Percentiles rank a stretch among this genome's conserved stretches.
These are phyloP conservation scores for Ottelia alismoides DNA, from an alignment of 106 monocot genomes.

Conservation along the genomic window DNA sequence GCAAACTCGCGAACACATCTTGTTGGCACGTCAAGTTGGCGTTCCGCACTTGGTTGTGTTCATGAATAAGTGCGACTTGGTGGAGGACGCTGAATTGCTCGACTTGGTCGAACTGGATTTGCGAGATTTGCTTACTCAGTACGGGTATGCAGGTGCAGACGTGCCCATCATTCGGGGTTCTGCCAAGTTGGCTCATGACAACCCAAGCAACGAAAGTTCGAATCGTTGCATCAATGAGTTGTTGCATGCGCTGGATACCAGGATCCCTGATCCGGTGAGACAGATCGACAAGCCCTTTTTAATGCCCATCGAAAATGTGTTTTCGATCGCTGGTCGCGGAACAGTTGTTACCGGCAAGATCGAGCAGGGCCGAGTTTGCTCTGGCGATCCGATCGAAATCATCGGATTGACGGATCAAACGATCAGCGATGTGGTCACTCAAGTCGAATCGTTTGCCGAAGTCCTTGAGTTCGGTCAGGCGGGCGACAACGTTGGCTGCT, in stretches of 20 bases:
- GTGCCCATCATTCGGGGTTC: conserved; percentile 73
- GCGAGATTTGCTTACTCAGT: conserved; percentile 52
- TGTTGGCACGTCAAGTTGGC: conserved; percentile 63
- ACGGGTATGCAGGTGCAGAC: conserved; percentile 76
- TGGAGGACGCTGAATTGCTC: conserved; percentile 77
- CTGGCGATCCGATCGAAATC: conserved; percentile 48
- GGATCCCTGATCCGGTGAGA: conserved; percentile 77
- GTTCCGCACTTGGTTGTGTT: conserved; percentile 41
- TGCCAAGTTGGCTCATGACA: conserved; percentile 64
- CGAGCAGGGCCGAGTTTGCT: conserved; percentile 54
- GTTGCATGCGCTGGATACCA: conserved; percentile 62
- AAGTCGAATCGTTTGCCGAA: conserved; percentile 79
- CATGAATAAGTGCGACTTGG: background rate
- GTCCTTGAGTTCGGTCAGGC: conserved; percentile 66
- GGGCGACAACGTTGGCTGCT: conserved; percentile 62
- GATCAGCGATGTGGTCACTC: conserved; percentile 48
- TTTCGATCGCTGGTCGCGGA: conserved; percentile 78
- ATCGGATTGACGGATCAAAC: conserved; percentile 58
- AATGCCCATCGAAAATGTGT: conserved; percentile 70
- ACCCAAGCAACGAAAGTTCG: conserved; percentile 74
- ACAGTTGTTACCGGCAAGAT: conserved; percentile 75
- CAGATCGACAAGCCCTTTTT: conserved; percentile 77
- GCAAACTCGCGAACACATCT: conserved; percentile 56
- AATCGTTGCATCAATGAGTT: conserved; percentile 59
- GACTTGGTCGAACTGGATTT: conserved; percentile 83